Base-by-base conservation (phyloP, 2,329 filamentous ascomycete species). In the Aspergillus pseudonomiae region DNA sequence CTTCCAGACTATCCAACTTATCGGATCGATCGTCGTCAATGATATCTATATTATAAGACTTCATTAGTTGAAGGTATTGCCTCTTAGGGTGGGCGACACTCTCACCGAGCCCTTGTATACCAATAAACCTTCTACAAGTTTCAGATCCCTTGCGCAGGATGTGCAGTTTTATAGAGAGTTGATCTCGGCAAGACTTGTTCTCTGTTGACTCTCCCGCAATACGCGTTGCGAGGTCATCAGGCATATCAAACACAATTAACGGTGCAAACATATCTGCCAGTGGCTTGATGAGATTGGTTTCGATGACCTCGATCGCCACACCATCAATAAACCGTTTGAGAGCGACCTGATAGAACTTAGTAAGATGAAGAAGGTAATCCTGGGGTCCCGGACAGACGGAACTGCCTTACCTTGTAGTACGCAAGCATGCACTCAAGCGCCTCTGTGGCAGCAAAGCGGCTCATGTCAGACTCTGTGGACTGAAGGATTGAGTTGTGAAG, bases 371-470 rank as follows among this genome's bases (percentile, higher is more conserved):
- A 53, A n/a, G 4, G 12, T 24, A 30, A 9, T n/a, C 2, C 3
- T 5, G 26, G 26, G 26, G 26, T 28, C 4, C 5, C 6, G 21
- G 14, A 34, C 46, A 56, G 32, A 34, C 12, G 11, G 32, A 5
- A 34, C 32, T 34, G 32, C 0, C 50, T 48, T 63, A 81, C 81
- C 76, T 82, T 79, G 70, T 83, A 83, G 43, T 61, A 83, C 1
- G 81, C 79, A 57, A 80, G 68, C 76, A 82, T 79, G 54, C 74
- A 77, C 60, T 81, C 76, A 6, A 78, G 62, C 9, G 77, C 78
- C 57, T 79, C 73, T 0, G 72, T 76, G 24, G 77, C 78, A 4
- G 79, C 79, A 63, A 73, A 76, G 2, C 60, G 61, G 46, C 77
- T 72, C 75, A 80, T 79, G 62, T 81, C 72, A 1, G 64, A 63